These are phyloP conservation scores for Xylariales sp. DNA, from an alignment of 2,329 filamentous ascomycete species.

Conservation along the genomic window DNA sequence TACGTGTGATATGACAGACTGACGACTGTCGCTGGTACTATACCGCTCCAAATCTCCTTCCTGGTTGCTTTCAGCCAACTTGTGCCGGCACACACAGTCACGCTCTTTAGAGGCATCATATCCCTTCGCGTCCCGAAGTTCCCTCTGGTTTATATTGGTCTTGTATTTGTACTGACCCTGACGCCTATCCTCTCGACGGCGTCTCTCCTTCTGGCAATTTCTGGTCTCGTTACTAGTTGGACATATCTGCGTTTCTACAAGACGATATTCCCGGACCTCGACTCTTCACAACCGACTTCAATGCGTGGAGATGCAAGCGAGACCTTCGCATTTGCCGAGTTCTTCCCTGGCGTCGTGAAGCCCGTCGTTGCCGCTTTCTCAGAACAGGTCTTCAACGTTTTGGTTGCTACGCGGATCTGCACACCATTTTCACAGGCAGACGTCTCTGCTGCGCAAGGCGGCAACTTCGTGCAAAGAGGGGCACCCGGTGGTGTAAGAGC, in stretches of 20 bases:
- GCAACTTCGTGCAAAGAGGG: slow-evolving; percentile 50
- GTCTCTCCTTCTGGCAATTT: slow-evolving; percentile 71
- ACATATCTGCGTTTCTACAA: slow-evolving; percentile 97
- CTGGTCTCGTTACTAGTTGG: slow-evolving; percentile 85
- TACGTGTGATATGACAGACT: slow-evolving; percentile 43
- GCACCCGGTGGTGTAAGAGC: slow-evolving; percentile 70
- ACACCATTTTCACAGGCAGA: slow-evolving; percentile 81
- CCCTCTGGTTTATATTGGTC: slow-evolving; percentile 67
- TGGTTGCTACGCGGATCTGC: slow-evolving; percentile 74
- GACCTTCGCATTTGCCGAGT: slow-evolving; percentile 91
- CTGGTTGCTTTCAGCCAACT: slow-evolving; percentile 97
- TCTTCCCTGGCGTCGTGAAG: slow-evolving; percentile 84
- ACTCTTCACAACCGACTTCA: slow-evolving; percentile 53
- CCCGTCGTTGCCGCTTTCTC: slow-evolving; percentile 70
- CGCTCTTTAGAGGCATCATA: slow-evolving; percentile 80
- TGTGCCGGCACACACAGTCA: slow-evolving; percentile 93
- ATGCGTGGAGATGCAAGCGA: slow-evolving; percentile 91
- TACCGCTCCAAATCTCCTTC: slow-evolving; percentile 87
- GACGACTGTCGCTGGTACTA: slow-evolving; percentile 81
- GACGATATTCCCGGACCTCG: slow-evolving; percentile 63
- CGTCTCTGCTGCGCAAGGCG: slow-evolving; percentile 68
- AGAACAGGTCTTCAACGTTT: slow-evolving; percentile 66
- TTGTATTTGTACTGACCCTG: slow-evolving; percentile 61
- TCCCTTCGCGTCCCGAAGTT: slow-evolving; percentile 79
- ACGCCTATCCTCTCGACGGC: slow-evolving; percentile 62